These are phyloP conservation scores for Hymenochaete sp. DNA, from an alignment of 1,284 basidiomycete genomes.

Conservation along the genomic window DNA sequence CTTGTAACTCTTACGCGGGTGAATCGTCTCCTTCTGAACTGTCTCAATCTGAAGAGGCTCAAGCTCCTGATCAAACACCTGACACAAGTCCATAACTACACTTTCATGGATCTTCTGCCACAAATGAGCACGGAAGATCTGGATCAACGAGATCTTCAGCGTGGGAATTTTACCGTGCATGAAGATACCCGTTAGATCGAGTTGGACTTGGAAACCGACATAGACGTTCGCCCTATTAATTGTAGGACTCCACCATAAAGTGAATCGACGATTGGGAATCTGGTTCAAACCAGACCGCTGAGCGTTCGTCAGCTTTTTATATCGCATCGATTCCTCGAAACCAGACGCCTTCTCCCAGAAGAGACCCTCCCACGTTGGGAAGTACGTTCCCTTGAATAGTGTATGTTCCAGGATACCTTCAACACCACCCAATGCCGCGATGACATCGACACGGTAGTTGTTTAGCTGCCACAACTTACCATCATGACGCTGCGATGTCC, in stretches of 20 bases:
- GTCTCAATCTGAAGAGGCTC: conserved; percentile 99
- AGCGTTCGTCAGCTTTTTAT: conserved; percentile 93
- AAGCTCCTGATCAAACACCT: conserved; percentile 98
- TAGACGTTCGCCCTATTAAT: conserved; percentile 99
- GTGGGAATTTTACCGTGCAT: conserved; percentile 99
- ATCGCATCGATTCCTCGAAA: conserved; percentile 96
- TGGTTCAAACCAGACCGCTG: conserved; percentile 96
- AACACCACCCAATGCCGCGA: conserved; percentile 96
- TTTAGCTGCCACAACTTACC: conserved; percentile 98
- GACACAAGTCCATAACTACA: conserved; percentile 97
- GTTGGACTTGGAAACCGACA: conserved; percentile 99
- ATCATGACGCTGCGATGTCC: conserved; percentile 97
- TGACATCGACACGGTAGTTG: conserved; percentile 98
- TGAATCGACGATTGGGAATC: conserved; percentile 99
- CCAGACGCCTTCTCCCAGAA: conserved; percentile 97
- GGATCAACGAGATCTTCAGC: conserved; percentile 95
- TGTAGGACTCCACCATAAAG: conserved; percentile 97
- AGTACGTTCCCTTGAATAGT: conserved; percentile 95
- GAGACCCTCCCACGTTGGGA: conserved; percentile 87
- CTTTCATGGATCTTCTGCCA: conserved; percentile 97
- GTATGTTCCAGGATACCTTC: conserved; percentile 98
- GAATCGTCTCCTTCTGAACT: conserved; percentile 99
- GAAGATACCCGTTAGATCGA: conserved; percentile 93
- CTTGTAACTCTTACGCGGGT: conserved; percentile 99
- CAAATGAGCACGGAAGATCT: conserved; percentile 99